Evolutionary conservation across 768 basidiomycete genomes (phyloP), one percentile per base, ranked within the genome.

Genomic region (Suillus paluster): DNA sequence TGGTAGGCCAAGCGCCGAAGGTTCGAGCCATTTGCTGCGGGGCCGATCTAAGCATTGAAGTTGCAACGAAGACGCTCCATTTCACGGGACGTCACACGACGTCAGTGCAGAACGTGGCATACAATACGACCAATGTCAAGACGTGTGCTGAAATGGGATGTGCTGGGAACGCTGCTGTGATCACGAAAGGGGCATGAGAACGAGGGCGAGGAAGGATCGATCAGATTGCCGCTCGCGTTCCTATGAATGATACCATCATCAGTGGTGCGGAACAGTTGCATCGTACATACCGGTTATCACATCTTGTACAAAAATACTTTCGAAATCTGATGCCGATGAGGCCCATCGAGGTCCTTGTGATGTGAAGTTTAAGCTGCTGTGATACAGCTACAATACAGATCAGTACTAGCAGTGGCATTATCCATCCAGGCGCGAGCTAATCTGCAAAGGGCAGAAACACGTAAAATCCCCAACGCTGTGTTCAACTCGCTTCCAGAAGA

Each of bases 61-160:
- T 34, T 36, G 2, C 52, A 8, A n/a, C 21, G 21, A 50, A n/a
- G 10, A 19, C 49, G 27, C 27, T 5, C 14, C 50, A 60, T 53
- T 60, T 60, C 49, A n/a, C 17, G 8, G 36, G 36, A 5, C 15
- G 38, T 41, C 59, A 58, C 33, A 60, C 56, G 25, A 57, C 56
- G 38, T 57, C 38, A 23, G 14, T 7, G 55, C 11, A 23, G 21
- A 60, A 60, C 42, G 59, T 60, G 48, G 59, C 19, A 19, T 42
- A 60, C 1, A 57, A 57, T 19, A n/a, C 52, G 21, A 55, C 21
- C 5, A 59, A 55, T 30, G 25, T 27, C 49, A 57, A 19, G 53
- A 60, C 53, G 21, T 60, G 45, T 33, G 38, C 6, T 9, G 48
- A 60, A 55, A 41, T 9, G 23, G 25, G 17, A 4, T 60, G 54